Evolutionary conservation across 1,139 yeast species (phyloP).

Genomic region (Yamadazyma atmosphaerica): DNA sequence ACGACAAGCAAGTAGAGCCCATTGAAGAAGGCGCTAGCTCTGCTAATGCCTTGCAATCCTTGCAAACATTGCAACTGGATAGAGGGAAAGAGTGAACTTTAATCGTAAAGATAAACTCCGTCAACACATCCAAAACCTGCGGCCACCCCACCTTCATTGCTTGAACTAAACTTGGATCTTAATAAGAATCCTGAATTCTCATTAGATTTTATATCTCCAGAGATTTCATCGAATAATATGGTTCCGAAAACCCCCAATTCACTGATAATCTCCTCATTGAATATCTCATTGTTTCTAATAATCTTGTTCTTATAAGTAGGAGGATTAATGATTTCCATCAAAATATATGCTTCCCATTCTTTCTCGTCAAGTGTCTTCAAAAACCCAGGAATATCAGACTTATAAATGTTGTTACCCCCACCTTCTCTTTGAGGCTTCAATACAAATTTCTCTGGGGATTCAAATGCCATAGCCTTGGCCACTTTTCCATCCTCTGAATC

Average conservation of each 20-base stretch:
- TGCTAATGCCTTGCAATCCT: no score
- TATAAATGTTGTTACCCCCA: conserved; percentile 88
- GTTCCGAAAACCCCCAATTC: conserved; percentile 93
- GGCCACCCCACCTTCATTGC: conserved; percentile 98
- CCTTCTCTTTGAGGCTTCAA: conserved; percentile 98
- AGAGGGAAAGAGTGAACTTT: no score
- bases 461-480: conserved; percentile 70
- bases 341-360: conserved; percentile 87
- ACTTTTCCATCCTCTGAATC: conserved; percentile 58
- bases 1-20: conserved; percentile 5
- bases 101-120: conserved; percentile 47
- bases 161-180: conserved; percentile 81
- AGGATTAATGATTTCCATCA: conserved; percentile 91
- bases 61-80: no score
- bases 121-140: conserved; percentile 98
- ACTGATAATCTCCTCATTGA: conserved; percentile 71
- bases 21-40: neutral
- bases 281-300: conserved; percentile 62
- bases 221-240: conserved; percentile 65
- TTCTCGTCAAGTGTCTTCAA: conserved; percentile 58
- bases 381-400: conserved; percentile 76
- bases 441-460: conserved; percentile 69
- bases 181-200: conserved; percentile 79
- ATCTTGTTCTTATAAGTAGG: conserved; percentile 67
- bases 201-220: conserved; percentile 59